Percentiles rank a stretch among this genome's conserved stretches.
Conservation (phyloP, 1,139 yeast species). For the Taphrina deformans region DNA sequence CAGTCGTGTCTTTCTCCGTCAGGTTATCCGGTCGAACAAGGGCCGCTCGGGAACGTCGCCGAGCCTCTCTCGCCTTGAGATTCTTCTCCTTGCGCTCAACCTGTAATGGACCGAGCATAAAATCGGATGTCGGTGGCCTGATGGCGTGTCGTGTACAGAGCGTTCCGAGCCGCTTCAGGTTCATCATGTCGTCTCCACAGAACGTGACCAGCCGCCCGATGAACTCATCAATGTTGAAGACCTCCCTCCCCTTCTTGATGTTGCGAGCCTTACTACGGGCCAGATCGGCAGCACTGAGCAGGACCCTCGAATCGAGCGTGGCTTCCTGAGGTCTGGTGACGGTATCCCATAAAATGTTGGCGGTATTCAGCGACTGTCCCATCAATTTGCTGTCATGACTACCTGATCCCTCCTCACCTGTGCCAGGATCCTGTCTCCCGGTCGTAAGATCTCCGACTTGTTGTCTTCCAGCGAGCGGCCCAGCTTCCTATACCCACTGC, state of each 20-base stretch:
- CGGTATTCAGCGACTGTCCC: conserved; percentile 13
- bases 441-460: conserved; percentile 20
- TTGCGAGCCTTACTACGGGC: conserved; percentile 35
- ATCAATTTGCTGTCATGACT: background rate
- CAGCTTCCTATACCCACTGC: conserved; percentile 5
- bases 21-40: conserved; percentile 25
- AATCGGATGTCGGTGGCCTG: conserved; percentile 35
- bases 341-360: conserved; percentile 16
- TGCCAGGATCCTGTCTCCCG: conserved; percentile 10
- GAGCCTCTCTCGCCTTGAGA: conserved; percentile 34
- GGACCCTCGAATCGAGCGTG: conserved; percentile 35
- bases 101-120: conserved; percentile 38
- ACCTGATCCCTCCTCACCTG: background rate
- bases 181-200: background rate
- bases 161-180: conserved; percentile 46
- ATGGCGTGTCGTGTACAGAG: conserved; percentile 37
- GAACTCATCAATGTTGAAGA: conserved; percentile 34
- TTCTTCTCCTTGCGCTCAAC: conserved; percentile 45
- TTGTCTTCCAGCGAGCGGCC: conserved; percentile 13
- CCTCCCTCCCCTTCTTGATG: conserved; percentile 34
- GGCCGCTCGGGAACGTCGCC: conserved; percentile 28
- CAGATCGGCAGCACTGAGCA: conserved; percentile 34
- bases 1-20: conserved; percentile 44
- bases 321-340: conserved; percentile 36
- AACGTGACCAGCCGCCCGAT: conserved; percentile 28